Base-by-base conservation (phyloP, 768 basidiomycete genomes). In the Hypholoma fasciculare region DNA sequence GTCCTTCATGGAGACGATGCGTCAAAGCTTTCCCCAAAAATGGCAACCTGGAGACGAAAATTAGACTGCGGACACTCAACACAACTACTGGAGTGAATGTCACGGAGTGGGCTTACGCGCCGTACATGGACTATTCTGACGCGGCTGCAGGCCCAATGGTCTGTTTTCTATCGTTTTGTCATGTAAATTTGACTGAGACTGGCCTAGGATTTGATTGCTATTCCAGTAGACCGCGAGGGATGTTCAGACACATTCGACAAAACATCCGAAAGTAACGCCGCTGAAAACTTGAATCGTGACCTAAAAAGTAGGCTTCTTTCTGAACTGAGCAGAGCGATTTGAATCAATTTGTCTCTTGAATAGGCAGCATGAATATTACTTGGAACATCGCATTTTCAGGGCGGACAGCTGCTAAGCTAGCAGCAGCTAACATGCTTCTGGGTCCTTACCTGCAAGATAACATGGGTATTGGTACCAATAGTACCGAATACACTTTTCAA, bases 341-440 rank as follows among this genome's bases (percentile, higher is more conserved):
- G 30, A 34, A 3, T 34, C 30, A 34, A 34, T 34, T 34, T 34
- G 7, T 42, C 17, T 42, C 40, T 42, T 14, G 13, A 5, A 14
- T n/a, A 47, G 67, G 70, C 34, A 65, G 55, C 14, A 60, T 75
- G 51, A 63, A 71, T 23, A 61, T 76, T 17, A 66, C 61, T 4
- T 75, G 74, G 74, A 71, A 67, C 4, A 60, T 76, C 36, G 65
- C 67, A 5, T 74, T 68, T 38, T 65, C 71, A 0, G 71, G 68
- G 5, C 59, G 58, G 19, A 58, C 70, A 1, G 66, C 64, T 4
- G 54, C n/a, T 4, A 73, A 71, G 50, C 52, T 67, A 17, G 3
- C 57, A 1, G 13, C 69, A 14, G 59, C 58, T 1, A 57, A 58
- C 9, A 16, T 26, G 26, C n/a, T 62, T 66, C 13, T 30, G 23